Base-by-base conservation (phyloP, 1,139 yeast genomes). In the Yamadazyma taylorii region DNA sequence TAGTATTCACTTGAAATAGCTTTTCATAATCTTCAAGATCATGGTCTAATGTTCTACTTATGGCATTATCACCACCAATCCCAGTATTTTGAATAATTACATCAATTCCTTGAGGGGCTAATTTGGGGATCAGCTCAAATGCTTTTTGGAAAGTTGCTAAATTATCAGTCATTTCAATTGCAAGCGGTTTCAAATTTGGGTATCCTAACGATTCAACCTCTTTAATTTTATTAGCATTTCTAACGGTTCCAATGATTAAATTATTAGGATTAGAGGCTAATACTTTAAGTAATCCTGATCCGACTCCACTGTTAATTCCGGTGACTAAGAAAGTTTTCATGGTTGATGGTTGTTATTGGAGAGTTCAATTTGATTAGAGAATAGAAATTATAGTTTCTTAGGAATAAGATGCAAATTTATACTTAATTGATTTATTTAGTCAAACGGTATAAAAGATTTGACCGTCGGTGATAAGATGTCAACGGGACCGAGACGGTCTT, bases 241-340 rank as follows among this genome's bases (percentile, higher is more conserved):
- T 24, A 12, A 24, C 26, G n/a, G 26, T 24, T 17, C 14, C 30
- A n/a, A n/a, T 8, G 16, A 24, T 47, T 6, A 35, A 16, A 31
- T 38, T 42, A 12, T 38, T 14, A 10, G 36, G 14, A 24, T 45
- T 38, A 15, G 27, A 24, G 21, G 47, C 37, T 22, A 46, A 37
- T 17, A 37, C 33, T 25, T 50, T 41, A 14, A 43, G 50, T 5
- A 50, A 32, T 7, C 24, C 37, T 13, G 44, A 41, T 6, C 60
- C 60, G 31, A 55, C 45, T 9, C 60, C 60, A 41, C 56, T 45
- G 39, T 50, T 53, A 10, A 46, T 57, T 23, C 59, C 60, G 19
- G 52, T 42, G 15, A 55, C 40, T 21, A 55, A 48, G 34, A 49
- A 52, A 37, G 47, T 52, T n/a, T 31, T 33, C 28, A 35, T 21